A percentile compares a stretch with the other conserved stretches of the same genome.
Evolutionary conservation across 345 rosid species (phyloP).

Genomic region (Lumnitzera racemosa): DNA sequence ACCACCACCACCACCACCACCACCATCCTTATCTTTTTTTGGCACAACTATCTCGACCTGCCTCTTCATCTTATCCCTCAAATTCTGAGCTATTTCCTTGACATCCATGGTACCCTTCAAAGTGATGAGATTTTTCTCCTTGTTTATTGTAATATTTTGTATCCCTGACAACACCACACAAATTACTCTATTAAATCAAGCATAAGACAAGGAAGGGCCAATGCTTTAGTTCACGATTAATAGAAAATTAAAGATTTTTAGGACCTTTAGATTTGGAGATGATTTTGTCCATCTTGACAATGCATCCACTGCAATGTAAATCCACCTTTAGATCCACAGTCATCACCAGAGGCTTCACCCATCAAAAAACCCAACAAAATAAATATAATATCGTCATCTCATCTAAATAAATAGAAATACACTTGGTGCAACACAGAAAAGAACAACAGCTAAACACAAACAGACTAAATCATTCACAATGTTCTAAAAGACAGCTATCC

Average conservation of each 20-base stretch:
- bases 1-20: slow-evolving; percentile 10
- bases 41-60: slow-evolving; percentile 51
- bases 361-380: neutral
- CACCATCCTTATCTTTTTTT: slow-evolving; percentile 38
- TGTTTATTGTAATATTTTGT: slow-evolving; percentile 31
- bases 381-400: neutral
- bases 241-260: neutral
- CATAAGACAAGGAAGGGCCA: neutral
- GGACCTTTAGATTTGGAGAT: slow-evolving; percentile 53
- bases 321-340: slow-evolving; percentile 57
- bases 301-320: slow-evolving; percentile 72
- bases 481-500: too few relatives aligned
- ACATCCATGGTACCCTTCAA: slow-evolving; percentile 74
- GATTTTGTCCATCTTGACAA: slow-evolving; percentile 45
- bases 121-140: slow-evolving; percentile 49
- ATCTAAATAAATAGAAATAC: neutral
- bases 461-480: too few relatives aligned
- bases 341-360: slow-evolving; percentile 42
- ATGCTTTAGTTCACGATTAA: slow-evolving; percentile 1
- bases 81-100: slow-evolving; percentile 32
- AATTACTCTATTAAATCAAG: neutral
- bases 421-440: neutral
- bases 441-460: too few relatives aligned
- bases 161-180: slow-evolving; percentile 39
- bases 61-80: slow-evolving; percentile 56